A percentile compares a stretch with the other conserved stretches of the same genome.
These are phyloP conservation scores for Mycena galericulata DNA, from an alignment of 768 basidiomycete species.

Conservation along the genomic window DNA sequence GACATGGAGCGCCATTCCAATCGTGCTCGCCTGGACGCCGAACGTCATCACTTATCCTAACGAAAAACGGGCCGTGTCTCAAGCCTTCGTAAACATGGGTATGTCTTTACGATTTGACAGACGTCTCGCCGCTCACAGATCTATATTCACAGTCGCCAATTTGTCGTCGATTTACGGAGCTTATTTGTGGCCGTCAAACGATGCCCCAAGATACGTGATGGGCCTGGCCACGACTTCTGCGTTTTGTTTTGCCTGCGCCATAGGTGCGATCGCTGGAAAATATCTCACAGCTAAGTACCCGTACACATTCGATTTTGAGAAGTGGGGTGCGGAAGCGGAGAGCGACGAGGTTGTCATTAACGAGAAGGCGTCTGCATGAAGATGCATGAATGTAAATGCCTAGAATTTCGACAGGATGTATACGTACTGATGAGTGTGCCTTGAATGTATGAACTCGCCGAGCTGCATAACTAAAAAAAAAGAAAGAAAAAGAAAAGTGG, in stretches of 20 bases:
- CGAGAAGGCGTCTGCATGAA: constrained; percentile 23
- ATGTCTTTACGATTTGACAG: constrained; percentile 17
- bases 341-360: constrained; percentile 23
- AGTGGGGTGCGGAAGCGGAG: constrained; percentile 26
- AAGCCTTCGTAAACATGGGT: constrained; percentile 30
- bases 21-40: constrained; percentile 29
- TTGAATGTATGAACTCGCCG: constrained; percentile 9
- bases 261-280: constrained; percentile 22
- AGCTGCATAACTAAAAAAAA: constrained; percentile 4
- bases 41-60: constrained; percentile 26
- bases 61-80: constrained; percentile 29
- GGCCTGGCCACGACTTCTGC: constrained; percentile 28
- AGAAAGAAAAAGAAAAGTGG: neutral
- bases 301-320: constrained; percentile 28
- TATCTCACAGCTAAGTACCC: constrained; percentile 29
- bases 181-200: constrained; percentile 26
- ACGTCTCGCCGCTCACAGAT: constrained; percentile 15
- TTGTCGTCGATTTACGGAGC: constrained; percentile 29
- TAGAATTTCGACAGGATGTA: constrained; percentile 26
- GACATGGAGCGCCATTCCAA: constrained; percentile 29
- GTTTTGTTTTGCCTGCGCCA: constrained; percentile 29
- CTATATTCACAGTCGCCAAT: constrained; percentile 28
- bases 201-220: constrained; percentile 29
- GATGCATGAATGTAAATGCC: constrained; percentile 15
- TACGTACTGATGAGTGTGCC: constrained; percentile 15